These are phyloP conservation scores for Acanthamoeba divionensis DNA, from an alignment of 208 protist species.

Conservation along the genomic window DNA sequence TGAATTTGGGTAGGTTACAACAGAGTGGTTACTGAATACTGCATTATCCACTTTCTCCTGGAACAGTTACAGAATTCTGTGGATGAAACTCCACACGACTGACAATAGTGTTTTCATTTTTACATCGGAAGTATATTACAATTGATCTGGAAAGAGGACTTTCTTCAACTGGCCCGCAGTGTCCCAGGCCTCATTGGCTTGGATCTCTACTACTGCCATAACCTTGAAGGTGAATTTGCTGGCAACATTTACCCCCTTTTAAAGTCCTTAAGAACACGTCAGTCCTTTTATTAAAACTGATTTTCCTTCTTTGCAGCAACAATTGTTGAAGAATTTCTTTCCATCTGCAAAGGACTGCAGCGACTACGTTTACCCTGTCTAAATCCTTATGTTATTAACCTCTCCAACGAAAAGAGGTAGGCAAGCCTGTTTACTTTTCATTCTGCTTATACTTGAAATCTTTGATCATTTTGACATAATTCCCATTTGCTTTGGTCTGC, in stretches of 20 bases:
- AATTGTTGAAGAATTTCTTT: background rate
- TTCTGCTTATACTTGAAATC: background rate
- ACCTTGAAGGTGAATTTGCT: background rate
- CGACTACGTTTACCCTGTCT: conserved; percentile 27
- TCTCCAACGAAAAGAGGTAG: background rate
- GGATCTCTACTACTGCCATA: conserved; percentile 39
- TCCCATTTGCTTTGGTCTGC: background rate
- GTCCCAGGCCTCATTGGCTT: background rate
- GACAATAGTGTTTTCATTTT: too few species aligned
- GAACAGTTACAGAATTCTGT: background rate
- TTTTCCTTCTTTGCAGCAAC: background rate
- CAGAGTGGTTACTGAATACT: too few species aligned
- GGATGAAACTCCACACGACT: too few species aligned
- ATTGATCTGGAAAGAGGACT: conserved; percentile 43
- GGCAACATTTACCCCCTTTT: background rate
- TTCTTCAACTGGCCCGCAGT: background rate
- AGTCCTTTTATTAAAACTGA: background rate
- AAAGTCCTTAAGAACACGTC: background rate
- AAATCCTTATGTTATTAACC: background rate
- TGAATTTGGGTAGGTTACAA: background rate
- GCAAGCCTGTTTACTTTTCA: background rate
- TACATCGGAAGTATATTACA: too few species aligned
- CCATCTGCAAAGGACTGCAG: background rate
- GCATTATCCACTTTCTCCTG: background rate
- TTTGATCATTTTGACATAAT: background rate